Conservation (phyloP, 2,329 filamentous ascomycete genomes). For the Aspergillus sp. region DNA sequence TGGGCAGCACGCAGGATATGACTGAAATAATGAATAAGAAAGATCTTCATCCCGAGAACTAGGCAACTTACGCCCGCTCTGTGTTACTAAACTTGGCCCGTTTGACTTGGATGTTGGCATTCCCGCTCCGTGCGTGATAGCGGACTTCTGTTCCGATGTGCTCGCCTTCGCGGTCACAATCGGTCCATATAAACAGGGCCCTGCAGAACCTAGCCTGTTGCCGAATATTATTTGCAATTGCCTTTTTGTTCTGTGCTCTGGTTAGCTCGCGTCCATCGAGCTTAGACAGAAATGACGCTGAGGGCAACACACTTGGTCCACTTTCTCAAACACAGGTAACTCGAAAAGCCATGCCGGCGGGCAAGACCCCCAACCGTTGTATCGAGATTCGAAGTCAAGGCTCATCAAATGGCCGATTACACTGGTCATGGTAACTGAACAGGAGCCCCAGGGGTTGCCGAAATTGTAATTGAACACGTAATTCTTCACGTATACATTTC, state of each 20-base stretch:
- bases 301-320: constrained; percentile 51
- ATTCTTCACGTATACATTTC: constrained; percentile 79
- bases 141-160: constrained; percentile 91
- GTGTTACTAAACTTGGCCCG: constrained; percentile 93
- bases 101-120: constrained; percentile 65
- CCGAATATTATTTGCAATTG: constrained; percentile 77
- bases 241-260: constrained; percentile 58
- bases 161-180: constrained; percentile 95
- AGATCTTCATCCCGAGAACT: neutral
- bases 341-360: constrained; percentile 72
- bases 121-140: constrained; percentile 65
- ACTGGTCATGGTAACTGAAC: constrained; percentile 84
- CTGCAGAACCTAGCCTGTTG: constrained; percentile 62
- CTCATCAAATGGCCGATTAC: constrained; percentile 79
- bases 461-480: constrained; percentile 90
- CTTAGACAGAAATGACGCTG: neutral
- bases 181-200: constrained; percentile 91
- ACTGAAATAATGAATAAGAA: constrained; percentile 33
- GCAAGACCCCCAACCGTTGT: constrained; percentile 72
- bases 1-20: constrained; percentile 80
- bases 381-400: constrained; percentile 65
- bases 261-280: too few relatives aligned
- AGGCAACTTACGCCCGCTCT: constrained; percentile 61
- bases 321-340: constrained; percentile 60
- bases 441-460: constrained; percentile 66